These are phyloP conservation scores for Apocynum venetum DNA, from an alignment of 257 asterid genomes.

Conservation along the genomic window DNA sequence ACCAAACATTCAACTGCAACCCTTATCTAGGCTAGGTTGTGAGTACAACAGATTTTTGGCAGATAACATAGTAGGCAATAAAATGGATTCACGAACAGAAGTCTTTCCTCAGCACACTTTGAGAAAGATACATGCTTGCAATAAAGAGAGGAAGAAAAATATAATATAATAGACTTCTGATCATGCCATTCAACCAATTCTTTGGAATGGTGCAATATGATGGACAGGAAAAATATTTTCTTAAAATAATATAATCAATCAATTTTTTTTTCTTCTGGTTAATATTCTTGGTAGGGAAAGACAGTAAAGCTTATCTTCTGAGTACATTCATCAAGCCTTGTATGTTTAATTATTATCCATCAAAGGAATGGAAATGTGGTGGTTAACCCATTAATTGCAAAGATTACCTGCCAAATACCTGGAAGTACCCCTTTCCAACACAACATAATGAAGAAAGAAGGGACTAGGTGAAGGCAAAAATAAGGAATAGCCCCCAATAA, in stretches of 20 bases:
- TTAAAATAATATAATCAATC: neutral
- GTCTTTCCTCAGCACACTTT: neutral
- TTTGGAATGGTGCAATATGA: neutral
- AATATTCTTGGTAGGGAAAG: neutral
- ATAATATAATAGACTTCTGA: neutral
- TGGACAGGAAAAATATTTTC: neutral
- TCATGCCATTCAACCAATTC: neutral
- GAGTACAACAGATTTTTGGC: neutral
- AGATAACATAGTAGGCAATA: neutral
- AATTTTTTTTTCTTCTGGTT: neutral
- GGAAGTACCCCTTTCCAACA: neutral
- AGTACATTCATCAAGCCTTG: neutral
- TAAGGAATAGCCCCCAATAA: too few species aligned
- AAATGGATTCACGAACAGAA: neutral
- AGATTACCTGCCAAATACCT: neutral
- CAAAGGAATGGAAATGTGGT: neutral
- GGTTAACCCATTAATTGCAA: neutral
- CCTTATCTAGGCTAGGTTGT: too few species aligned
- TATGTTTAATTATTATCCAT: neutral
- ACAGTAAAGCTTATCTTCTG: neutral
- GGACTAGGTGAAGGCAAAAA: neutral
- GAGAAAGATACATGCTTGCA: neutral
- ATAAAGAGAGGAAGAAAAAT: too few species aligned
- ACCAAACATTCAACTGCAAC: slow-evolving; percentile 2
- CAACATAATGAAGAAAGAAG: neutral